phyloP scores from a whole-genome alignment of 345 rosid species.

The Nephelium lappaceum region DNA sequence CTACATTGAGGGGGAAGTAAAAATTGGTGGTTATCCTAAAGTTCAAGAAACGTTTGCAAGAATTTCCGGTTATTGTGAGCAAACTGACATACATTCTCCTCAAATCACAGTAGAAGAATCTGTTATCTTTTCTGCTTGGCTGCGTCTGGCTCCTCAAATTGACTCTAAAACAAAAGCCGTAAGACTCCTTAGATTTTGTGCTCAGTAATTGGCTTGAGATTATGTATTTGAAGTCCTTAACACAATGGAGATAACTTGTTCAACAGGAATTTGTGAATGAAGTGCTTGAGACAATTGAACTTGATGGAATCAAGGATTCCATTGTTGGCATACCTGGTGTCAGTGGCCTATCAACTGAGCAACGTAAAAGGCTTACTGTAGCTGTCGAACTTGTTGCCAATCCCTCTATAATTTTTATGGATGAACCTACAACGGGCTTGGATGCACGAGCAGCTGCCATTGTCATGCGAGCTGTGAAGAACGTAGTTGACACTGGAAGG shows the following conservation, averaged over 20 bases:
- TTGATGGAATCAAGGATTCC: slow-evolving; percentile 63
- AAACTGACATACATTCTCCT: slow-evolving; percentile 78
- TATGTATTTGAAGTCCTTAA: neutral
- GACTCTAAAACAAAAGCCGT: slow-evolving; percentile 60
- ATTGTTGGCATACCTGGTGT: slow-evolving; percentile 67
- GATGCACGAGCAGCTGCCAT: slow-evolving; percentile 91
- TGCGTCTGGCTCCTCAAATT: slow-evolving; percentile 66
- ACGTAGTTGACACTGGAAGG: slow-evolving; percentile 73
- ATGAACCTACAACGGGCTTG: slow-evolving; percentile 86
- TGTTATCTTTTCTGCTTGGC: slow-evolving; percentile 73
- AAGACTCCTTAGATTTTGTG: slow-evolving; percentile 5
- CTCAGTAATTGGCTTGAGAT: neutral
- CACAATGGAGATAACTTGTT: neutral
- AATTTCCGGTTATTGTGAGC: slow-evolving; percentile 86
- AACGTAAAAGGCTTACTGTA: slow-evolving; percentile 72
- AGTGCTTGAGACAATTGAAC: slow-evolving; percentile 76
- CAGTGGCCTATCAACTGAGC: slow-evolving; percentile 78
- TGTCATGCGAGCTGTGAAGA: slow-evolving; percentile 83
- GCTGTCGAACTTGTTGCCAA: slow-evolving; percentile 87
- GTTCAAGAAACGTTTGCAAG: slow-evolving; percentile 81
- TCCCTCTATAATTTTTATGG: slow-evolving; percentile 85
- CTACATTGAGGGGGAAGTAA: slow-evolving; percentile 69
- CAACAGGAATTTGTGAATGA: slow-evolving; percentile 68
- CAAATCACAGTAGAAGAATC: slow-evolving; percentile 76
- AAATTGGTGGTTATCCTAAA: slow-evolving; percentile 65